Conservation (phyloP, 768 basidiomycete species). For the Strobilomyces confusus region DNA sequence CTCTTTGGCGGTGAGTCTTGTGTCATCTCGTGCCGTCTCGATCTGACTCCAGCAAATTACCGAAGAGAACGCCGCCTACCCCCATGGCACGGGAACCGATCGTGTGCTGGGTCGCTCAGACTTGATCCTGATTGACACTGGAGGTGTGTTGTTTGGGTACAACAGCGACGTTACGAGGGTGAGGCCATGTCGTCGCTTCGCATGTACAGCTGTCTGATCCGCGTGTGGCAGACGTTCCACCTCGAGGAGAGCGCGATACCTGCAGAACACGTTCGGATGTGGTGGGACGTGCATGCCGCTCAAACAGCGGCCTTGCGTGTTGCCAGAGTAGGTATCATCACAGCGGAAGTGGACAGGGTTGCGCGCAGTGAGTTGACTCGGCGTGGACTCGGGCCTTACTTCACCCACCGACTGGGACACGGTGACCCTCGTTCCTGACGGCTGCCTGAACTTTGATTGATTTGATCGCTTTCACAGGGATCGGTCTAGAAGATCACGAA, state of each 20-base stretch:
- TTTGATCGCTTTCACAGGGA: constrained; percentile 44
- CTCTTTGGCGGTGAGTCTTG: constrained; percentile 68
- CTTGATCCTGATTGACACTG: constrained; percentile 72
- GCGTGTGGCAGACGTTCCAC: constrained; percentile 53
- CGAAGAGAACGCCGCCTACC: constrained; percentile 80
- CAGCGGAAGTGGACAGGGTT: constrained; percentile 55
- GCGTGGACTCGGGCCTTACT: constrained; percentile 50
- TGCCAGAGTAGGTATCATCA: constrained; percentile 45
- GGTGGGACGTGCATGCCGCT: constrained; percentile 62
- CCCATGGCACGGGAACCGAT: constrained; percentile 79
- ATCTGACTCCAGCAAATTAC: constrained; percentile 2
- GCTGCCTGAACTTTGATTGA: constrained; percentile 14
- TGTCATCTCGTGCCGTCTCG: background rate
- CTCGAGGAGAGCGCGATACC: constrained; percentile 56
- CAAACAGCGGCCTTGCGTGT: constrained; percentile 51
- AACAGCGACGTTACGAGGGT: constrained; percentile 77
- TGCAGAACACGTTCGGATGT: constrained; percentile 47
- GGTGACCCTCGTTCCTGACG: constrained; percentile 41
- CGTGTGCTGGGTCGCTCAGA: constrained; percentile 52
- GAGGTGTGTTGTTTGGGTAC: constrained; percentile 70
- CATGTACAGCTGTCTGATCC: background rate
- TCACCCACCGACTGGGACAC: constrained; percentile 81
- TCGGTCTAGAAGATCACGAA: constrained; percentile 83
- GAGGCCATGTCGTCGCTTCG: constrained; percentile 18
- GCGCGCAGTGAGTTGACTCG: constrained; percentile 51